Evolutionary conservation across 495 filamentous ascomycete genomes (phyloP).

Genomic region (Penicillium macrosclerotiorum): DNA sequence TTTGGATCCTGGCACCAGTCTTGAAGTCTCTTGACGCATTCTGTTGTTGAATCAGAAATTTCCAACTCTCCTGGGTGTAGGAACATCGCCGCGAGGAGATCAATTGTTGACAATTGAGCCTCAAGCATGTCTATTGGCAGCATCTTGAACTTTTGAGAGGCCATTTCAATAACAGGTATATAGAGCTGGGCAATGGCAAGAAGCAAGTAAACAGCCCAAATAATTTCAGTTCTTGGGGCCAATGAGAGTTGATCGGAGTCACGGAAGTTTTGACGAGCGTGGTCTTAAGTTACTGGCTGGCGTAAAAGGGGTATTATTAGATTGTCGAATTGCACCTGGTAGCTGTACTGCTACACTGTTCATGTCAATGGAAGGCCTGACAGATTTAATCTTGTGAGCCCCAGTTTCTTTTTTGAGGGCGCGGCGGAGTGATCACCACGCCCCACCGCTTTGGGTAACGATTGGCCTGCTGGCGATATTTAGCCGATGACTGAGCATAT

Average conservation of each 20-base stretch:
- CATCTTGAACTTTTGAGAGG: conserved; percentile 7
- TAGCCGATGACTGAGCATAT: no score
- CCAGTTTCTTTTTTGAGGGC: not conserved
- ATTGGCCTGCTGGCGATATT: no score
- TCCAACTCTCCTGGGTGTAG: conserved; percentile 35
- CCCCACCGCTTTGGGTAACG: not conserved
- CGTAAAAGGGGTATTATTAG: not conserved
- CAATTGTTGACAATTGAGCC: conserved; percentile 35
- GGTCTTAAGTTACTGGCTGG: not conserved
- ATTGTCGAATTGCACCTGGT: no score
- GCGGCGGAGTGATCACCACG: not conserved
- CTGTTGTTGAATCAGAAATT: conserved; percentile 28
- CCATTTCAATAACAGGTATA: conserved; percentile 16
- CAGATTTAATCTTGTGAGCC: not conserved
- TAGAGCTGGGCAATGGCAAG: not conserved
- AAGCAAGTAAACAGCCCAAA: not conserved
- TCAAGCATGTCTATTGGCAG: conserved; percentile 32
- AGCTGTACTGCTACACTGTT: no score
- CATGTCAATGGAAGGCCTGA: no score
- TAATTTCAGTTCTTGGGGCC: not conserved
- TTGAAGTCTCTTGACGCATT: conserved; percentile 33
- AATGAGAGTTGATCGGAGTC: not conserved
- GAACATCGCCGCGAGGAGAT: conserved; percentile 39
- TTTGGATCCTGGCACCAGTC: conserved; percentile 28
- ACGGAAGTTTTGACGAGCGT: not conserved